Conservation (phyloP, 306 rosid species). For the Begonia loranthoides region DNA sequence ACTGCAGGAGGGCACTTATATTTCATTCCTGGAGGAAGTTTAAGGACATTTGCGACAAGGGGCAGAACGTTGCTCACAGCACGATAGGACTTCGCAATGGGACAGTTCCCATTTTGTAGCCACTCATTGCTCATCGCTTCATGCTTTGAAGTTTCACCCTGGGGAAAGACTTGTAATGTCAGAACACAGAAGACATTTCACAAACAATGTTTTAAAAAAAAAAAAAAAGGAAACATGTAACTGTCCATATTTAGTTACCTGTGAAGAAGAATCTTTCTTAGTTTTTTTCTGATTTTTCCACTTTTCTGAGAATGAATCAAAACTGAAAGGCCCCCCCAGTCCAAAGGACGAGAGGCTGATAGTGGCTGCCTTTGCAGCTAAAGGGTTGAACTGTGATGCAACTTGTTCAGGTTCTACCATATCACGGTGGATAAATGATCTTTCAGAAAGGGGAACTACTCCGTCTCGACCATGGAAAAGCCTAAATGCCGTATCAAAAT, state of each 20-base stretch:
- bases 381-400: slow-evolving; percentile 66
- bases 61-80: slow-evolving; percentile 85
- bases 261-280: slow-evolving; percentile 56
- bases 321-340: slow-evolving; percentile 74
- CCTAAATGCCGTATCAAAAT: slow-evolving; percentile 87
- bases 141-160: slow-evolving; percentile 66
- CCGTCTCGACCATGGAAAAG: slow-evolving; percentile 93
- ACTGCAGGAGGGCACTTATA: slow-evolving; percentile 64
- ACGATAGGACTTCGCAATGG: slow-evolving; percentile 83
- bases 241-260: slow-evolving; percentile 25
- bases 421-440: slow-evolving; percentile 31
- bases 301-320: slow-evolving; percentile 69
- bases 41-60: slow-evolving; percentile 77
- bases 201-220: too few species aligned
- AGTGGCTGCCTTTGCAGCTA: slow-evolving; percentile 97
- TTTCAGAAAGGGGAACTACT: slow-evolving; percentile 75
- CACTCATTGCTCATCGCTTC: slow-evolving; percentile 83
- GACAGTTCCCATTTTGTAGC: slow-evolving; percentile 83
- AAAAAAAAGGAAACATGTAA: too few species aligned
- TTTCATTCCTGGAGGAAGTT: slow-evolving; percentile 78
- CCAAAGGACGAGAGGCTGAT: slow-evolving; percentile 95
- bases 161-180: slow-evolving; percentile 13
- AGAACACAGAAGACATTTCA: too few species aligned
- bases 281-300: slow-evolving; percentile 70
- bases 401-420: slow-evolving; percentile 30